Conservation (phyloP, 1,284 basidiomycete species). For the Trichosporon inkin region DNA sequence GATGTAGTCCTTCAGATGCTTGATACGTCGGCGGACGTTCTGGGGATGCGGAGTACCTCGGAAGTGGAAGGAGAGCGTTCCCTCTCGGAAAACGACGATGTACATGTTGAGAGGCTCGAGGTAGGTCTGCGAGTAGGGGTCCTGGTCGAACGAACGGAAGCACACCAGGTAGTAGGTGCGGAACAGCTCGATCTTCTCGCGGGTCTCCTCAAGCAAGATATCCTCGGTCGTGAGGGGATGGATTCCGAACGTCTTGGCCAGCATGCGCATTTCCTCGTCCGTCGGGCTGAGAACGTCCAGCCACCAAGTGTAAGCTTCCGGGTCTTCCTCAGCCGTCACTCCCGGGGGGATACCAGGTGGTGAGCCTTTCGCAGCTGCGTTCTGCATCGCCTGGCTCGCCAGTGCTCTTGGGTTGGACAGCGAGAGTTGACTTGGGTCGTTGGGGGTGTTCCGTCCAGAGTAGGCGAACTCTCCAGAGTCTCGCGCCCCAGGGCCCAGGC, state of each 20-base stretch:
- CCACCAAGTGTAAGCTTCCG: constrained; percentile 92
- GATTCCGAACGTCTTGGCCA: constrained; percentile 92
- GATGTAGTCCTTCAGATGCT: constrained; percentile 99
- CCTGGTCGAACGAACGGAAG: constrained; percentile 99
- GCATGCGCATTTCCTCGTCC: constrained; percentile 96
- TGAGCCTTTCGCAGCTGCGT: constrained; percentile 1
- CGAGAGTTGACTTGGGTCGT: constrained; percentile 18
- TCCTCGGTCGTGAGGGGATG: constrained; percentile 99
- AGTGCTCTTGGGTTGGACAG: constrained; percentile 3
- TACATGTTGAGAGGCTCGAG: constrained; percentile 99
- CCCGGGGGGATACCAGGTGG: neutral
- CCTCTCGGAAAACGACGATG: constrained; percentile 97
- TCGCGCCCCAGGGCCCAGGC: neutral
- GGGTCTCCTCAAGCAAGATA: constrained; percentile 98
- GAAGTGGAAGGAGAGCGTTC: constrained; percentile 99
- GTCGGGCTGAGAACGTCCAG: constrained; percentile 90
- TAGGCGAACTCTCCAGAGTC: constrained; percentile 5
- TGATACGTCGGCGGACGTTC: constrained; percentile 95
- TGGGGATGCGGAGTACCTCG: constrained; percentile 94
- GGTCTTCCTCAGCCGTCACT: constrained; percentile 31
- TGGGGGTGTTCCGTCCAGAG: constrained; percentile 18
- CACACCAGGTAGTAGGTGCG: constrained; percentile 98
- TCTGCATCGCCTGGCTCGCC: constrained; percentile 6
- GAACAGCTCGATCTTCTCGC: constrained; percentile 99
- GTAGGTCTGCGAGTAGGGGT: constrained; percentile 94